phyloP scores from a whole-genome alignment of 169 alveolate genomes.

The Fabrea salina region DNA sequence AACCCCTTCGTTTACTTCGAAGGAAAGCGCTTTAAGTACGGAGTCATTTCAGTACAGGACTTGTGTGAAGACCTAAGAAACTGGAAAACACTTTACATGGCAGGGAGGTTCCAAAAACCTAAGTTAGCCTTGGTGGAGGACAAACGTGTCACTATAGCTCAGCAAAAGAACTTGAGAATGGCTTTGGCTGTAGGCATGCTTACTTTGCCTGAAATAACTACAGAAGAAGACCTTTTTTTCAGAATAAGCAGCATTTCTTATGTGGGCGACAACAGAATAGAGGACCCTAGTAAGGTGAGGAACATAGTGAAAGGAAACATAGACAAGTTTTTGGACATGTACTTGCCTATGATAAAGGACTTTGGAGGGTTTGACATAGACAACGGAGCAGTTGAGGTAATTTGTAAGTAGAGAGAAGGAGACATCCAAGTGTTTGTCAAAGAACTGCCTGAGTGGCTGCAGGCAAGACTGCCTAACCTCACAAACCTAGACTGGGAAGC shows the following conservation, averaged over 20 bases:
- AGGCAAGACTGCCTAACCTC: background rate
- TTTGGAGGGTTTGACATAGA: background rate
- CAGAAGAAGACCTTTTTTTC: constrained; percentile 1
- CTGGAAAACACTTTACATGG: constrained; percentile 17
- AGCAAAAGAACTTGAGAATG: background rate
- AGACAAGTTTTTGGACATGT: background rate
- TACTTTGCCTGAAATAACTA: background rate
- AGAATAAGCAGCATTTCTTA: background rate
- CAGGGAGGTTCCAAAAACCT: constrained; percentile 34
- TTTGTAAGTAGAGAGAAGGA: background rate
- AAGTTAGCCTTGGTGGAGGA: background rate
- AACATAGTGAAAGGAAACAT: background rate
- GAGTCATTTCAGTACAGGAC: background rate
- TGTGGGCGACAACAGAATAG: constrained; percentile 19
- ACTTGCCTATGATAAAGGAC: background rate
- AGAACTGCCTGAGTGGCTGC: background rate
- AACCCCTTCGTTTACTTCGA: constrained; percentile 19
- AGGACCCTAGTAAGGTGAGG: constrained; percentile 9
- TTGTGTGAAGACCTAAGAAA: background rate
- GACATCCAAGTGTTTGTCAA: background rate
- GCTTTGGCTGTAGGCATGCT: background rate
- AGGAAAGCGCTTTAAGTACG: background rate
- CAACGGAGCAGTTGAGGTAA: constrained; percentile 2
- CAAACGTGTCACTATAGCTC: background rate
- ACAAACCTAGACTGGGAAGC: background rate